phyloP scores from a whole-genome alignment of 441 rosid species.

The Aquilaria agallochum region DNA sequence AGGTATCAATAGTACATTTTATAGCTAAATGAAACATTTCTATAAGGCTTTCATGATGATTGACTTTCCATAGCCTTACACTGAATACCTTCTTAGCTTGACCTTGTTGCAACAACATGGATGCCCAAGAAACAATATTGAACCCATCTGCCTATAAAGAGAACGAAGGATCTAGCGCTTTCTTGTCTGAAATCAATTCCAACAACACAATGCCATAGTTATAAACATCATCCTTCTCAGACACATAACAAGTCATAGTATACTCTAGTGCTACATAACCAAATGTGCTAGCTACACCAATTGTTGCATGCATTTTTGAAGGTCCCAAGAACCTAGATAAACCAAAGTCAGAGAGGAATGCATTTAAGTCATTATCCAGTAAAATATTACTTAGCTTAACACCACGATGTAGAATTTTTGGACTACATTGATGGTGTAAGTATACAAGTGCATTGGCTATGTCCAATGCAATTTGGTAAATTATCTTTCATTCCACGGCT shows the following conservation, averaged over 20 bases:
- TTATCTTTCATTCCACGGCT: conserved; percentile 32
- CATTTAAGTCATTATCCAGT: conserved; percentile 34
- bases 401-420: conserved; percentile 41
- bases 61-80: conserved; percentile 30
- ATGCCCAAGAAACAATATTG: conserved; percentile 46
- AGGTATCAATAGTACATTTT: conserved; percentile 31
- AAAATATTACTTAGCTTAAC: conserved; percentile 48
- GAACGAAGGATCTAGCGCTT: conserved; percentile 43
- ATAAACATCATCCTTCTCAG: conserved; percentile 46
- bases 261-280: conserved; percentile 50
- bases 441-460: conserved; percentile 36
- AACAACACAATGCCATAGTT: conserved; percentile 43
- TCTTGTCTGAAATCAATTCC: conserved; percentile 43
- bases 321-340: conserved; percentile 43
- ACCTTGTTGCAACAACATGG: conserved; percentile 35
- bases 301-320: conserved; percentile 43
- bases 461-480: conserved; percentile 41
- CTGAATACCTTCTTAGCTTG: conserved; percentile 40
- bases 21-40: conserved; percentile 40
- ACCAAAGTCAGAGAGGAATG: conserved; percentile 43
- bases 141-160: conserved; percentile 37
- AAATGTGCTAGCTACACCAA: conserved; percentile 46
- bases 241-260: conserved; percentile 46
- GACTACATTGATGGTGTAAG: conserved; percentile 34
- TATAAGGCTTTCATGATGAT: conserved; percentile 33